Evolutionary conservation across 2,329 filamentous ascomycete genomes (phyloP).

Genomic region (Diaporthe ampelina): DNA sequence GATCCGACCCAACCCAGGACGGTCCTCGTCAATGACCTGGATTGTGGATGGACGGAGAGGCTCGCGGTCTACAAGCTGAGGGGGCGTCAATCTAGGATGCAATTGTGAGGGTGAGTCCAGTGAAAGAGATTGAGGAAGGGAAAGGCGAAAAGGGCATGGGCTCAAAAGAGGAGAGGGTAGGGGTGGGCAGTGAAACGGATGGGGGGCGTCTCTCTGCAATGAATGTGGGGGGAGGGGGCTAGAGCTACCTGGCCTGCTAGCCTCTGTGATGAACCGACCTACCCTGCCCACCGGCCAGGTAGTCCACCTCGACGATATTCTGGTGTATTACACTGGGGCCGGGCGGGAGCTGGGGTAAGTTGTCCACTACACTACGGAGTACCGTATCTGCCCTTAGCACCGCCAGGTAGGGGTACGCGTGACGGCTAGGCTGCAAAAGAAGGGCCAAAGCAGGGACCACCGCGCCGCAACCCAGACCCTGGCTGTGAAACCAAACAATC

Average conservation of each 20-base stretch:
- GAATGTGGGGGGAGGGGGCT: constrained; percentile 21
- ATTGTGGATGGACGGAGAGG: constrained; percentile 26
- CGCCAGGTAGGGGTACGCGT: background rate
- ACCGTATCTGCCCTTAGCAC: background rate
- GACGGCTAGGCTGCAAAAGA: background rate
- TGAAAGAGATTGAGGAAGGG: constrained; percentile 32
- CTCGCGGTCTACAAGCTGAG: constrained; percentile 33
- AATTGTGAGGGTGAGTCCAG: constrained; percentile 31
- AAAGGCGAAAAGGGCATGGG: constrained; percentile 34
- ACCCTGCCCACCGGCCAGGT: background rate
- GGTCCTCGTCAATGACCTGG: constrained; percentile 24
- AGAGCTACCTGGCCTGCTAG: constrained; percentile 5
- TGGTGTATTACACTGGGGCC: too few species aligned
- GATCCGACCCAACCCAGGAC: constrained; percentile 20
- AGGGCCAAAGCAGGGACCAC: constrained; percentile 5
- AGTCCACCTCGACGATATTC: background rate
- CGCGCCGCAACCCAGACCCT: constrained; percentile 13
- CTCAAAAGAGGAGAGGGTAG: constrained; percentile 27
- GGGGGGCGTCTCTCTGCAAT: constrained; percentile 31
- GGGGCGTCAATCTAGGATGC: constrained; percentile 30
- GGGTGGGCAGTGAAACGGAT: constrained; percentile 30
- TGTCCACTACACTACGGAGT: background rate
- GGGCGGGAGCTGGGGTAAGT: background rate
- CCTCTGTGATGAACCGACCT: background rate
- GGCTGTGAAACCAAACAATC: constrained; percentile 33